Evolutionary conservation across 257 asterid genomes (phyloP).

Genomic region (Solanum corneliomulleri): DNA sequence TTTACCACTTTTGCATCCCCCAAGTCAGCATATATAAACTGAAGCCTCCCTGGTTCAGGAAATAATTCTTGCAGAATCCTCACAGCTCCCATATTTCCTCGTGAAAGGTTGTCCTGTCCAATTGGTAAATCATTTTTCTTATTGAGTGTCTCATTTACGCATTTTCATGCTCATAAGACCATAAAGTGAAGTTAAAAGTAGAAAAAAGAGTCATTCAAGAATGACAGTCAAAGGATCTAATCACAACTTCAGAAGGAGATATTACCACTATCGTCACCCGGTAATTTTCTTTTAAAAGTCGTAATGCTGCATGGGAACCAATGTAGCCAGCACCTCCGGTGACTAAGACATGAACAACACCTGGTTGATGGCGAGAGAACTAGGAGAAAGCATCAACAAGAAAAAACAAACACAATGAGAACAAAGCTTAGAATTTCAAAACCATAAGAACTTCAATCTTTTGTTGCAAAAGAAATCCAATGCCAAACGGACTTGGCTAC

Average conservation of each 20-base stretch:
- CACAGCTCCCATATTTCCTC: conserved; percentile 85
- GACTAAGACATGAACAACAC: conserved; percentile 82
- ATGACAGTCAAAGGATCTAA: background rate
- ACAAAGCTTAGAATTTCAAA: background rate
- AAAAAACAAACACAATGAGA: background rate
- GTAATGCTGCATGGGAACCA: conserved; percentile 85
- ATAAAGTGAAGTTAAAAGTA: background rate
- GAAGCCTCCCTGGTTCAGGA: conserved; percentile 90
- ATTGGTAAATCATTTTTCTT: background rate
- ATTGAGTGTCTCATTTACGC: background rate
- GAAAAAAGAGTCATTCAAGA: background rate
- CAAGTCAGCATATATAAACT: conserved; percentile 80
- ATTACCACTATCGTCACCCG: conserved; percentile 94
- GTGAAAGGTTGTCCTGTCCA: conserved; percentile 78
- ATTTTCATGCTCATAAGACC: background rate
- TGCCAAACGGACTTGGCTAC: background rate
- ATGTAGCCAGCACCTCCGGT: conserved; percentile 98
- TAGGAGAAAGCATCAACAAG: conserved; percentile 13
- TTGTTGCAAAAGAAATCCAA: background rate
- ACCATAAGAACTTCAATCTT: background rate
- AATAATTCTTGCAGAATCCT: conserved; percentile 56
- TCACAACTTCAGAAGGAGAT: background rate
- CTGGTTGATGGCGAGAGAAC: conserved; percentile 74
- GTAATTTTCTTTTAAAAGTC: conserved; percentile 67
- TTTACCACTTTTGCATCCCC: conserved; percentile 77